A percentile compares a stretch with the other conserved stretches of the same genome.
These are phyloP conservation scores for Pestalotiopsis sp. DNA, from an alignment of 2,329 filamentous ascomycete species.

Conservation along the genomic window DNA sequence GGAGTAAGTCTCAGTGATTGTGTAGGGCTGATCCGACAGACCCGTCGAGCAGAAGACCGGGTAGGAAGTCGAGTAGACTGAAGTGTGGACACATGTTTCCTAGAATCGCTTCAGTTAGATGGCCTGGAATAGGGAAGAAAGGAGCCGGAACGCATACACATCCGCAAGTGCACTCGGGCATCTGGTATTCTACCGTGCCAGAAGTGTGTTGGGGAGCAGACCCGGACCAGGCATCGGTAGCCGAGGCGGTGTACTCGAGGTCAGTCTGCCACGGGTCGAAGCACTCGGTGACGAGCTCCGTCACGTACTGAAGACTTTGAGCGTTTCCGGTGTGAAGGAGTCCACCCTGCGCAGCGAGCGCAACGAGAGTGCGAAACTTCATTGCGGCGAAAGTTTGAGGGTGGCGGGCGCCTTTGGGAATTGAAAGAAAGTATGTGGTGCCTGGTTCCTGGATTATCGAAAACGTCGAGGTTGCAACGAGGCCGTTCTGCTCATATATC, in stretches of 20 bases:
- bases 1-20: background rate
- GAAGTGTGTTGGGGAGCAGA: background rate
- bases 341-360: background rate
- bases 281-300: background rate
- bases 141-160: background rate
- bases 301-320: background rate
- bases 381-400: background rate
- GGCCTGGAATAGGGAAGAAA: too few relatives aligned
- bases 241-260: background rate
- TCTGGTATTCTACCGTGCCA: background rate
- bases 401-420: background rate
- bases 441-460: background rate
- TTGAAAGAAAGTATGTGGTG: background rate
- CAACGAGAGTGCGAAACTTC: background rate
- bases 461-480: background rate
- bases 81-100: background rate
- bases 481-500: background rate
- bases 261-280: background rate
- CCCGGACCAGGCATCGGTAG: background rate
- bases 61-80: background rate
- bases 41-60: background rate
- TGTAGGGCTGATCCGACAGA: background rate
- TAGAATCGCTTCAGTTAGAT: conserved; percentile 8
- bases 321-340: background rate
- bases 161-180: background rate